These are phyloP conservation scores for Alisma plantagoaquatica DNA, from an alignment of 106 monocot genomes.

Conservation along the genomic window DNA sequence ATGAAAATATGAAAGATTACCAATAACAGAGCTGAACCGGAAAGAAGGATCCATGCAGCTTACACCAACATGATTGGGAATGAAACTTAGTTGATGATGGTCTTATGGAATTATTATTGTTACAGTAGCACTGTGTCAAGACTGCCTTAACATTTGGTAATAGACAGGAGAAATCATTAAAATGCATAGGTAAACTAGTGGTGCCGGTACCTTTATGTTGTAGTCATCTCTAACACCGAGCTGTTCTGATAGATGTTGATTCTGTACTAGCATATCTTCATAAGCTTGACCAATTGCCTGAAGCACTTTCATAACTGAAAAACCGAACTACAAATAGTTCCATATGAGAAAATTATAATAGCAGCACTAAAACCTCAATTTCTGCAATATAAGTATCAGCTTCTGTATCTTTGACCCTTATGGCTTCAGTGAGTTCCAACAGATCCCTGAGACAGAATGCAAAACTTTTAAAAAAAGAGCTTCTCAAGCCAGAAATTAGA, in stretches of 20 bases:
- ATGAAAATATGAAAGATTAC: too few species aligned
- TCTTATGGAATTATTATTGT: too few species aligned
- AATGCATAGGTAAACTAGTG: too few species aligned
- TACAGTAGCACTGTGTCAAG: too few species aligned
- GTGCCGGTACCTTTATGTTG: constrained; percentile 88
- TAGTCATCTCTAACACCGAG: constrained; percentile 82
- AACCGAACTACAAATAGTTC: background rate
- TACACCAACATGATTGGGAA: too few species aligned
- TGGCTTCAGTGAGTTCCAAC: constrained; percentile 72
- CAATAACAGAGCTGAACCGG: too few species aligned
- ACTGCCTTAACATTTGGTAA: too few species aligned
- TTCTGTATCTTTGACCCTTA: constrained; percentile 93
- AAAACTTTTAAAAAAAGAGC: background rate
- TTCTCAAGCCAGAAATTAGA: too few species aligned
- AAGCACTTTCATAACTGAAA: background rate
- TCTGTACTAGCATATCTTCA: constrained; percentile 97
- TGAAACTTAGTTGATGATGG: too few species aligned
- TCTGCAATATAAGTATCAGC: constrained; percentile 80
- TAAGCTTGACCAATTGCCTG: constrained; percentile 99
- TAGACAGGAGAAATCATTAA: too few species aligned
- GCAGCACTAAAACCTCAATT: constrained; percentile 58
- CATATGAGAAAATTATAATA: background rate
- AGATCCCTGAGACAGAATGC: constrained; percentile 35
- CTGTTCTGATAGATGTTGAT: constrained; percentile 71
- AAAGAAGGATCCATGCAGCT: too few species aligned